These are phyloP conservation scores for Diaporthe caulivora DNA, from an alignment of 2,329 filamentous ascomycete species.

Conservation along the genomic window DNA sequence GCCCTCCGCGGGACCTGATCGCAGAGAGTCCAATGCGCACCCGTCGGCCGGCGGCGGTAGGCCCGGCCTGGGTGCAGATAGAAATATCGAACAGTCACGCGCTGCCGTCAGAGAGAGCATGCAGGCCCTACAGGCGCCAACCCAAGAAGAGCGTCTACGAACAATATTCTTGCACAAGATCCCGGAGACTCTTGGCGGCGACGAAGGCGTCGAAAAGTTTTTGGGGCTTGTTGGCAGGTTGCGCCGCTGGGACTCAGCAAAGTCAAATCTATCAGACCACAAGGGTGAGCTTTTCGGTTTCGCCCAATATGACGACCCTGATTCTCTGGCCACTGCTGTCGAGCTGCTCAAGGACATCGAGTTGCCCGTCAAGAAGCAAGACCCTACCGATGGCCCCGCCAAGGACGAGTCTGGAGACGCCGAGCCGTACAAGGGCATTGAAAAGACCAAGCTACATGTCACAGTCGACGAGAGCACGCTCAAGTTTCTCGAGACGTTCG, in stretches of 20 bases:
- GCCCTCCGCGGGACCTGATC: slow-evolving; percentile 53
- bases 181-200: slow-evolving; percentile 80
- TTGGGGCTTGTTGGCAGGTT: slow-evolving; percentile 82
- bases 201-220: slow-evolving; percentile 83
- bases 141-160: slow-evolving; percentile 88
- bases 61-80: slow-evolving; percentile 70
- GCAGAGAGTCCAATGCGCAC: slow-evolving; percentile 60
- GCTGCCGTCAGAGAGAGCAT: slow-evolving; percentile 76
- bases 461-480: slow-evolving; percentile 85
- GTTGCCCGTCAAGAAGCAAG: slow-evolving; percentile 83
- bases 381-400: slow-evolving; percentile 57
- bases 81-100: slow-evolving; percentile 75
- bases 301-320: slow-evolving; percentile 92
- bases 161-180: slow-evolving; percentile 93
- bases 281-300: slow-evolving; percentile 93
- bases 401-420: slow-evolving; percentile 52
- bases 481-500: slow-evolving; percentile 88
- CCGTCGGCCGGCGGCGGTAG: slow-evolving; percentile 54
- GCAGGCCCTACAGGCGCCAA: slow-evolving; percentile 83
- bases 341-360: slow-evolving; percentile 86
- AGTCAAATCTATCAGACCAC: slow-evolving; percentile 70
- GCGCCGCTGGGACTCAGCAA: slow-evolving; percentile 85
- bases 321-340: slow-evolving; percentile 86
- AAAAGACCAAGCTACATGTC: slow-evolving; percentile 79
- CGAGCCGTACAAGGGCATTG: slow-evolving; percentile 65